Percentiles rank a stretch among this genome's conserved stretches.
Evolutionary conservation across 2,329 filamentous ascomycete species (phyloP).

Genomic region (Aschersonia sp.): DNA sequence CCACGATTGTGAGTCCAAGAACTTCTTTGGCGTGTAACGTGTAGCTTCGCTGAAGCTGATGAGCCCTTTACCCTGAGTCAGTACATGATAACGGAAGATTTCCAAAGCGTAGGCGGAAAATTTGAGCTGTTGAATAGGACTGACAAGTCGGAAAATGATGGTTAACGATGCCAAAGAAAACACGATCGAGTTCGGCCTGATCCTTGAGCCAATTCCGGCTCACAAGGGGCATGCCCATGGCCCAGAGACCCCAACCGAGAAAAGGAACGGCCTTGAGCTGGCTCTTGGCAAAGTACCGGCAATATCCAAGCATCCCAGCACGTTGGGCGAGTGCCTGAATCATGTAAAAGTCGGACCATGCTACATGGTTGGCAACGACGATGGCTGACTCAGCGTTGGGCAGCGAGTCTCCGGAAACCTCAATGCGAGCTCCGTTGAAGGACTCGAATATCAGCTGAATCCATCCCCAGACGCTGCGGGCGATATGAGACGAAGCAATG

Average conservation of each 20-base stretch:
- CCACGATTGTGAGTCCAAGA: conserved; percentile 33
- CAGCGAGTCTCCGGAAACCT: conserved; percentile 34
- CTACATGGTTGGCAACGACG: conserved; percentile 44
- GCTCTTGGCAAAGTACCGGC: conserved; percentile 47
- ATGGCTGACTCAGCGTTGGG: conserved; percentile 42
- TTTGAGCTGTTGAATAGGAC: conserved; percentile 9
- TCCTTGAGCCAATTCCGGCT: conserved; percentile 45
- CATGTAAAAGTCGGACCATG: conserved; percentile 51
- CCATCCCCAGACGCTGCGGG: conserved; percentile 38
- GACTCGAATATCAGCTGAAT: conserved; percentile 42
- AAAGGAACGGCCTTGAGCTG: conserved; percentile 44
- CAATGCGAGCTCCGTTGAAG: conserved; percentile 37
- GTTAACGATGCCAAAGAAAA: conserved; percentile 38
- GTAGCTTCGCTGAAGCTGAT: conserved; percentile 52
- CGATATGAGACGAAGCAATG: conserved; percentile 37
- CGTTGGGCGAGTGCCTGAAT: conserved; percentile 41
- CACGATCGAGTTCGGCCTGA: conserved; percentile 37
- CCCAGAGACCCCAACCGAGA: conserved; percentile 49
- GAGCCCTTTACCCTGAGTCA: conserved; percentile 32
- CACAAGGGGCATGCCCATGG: conserved; percentile 50
- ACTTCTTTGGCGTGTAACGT: conserved; percentile 39
- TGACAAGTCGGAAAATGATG: conserved; percentile 43
- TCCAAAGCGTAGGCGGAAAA: no score
- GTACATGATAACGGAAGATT: no score
- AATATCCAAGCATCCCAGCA: conserved; percentile 43